Evolutionary conservation across 2,329 filamentous ascomycete species (phyloP).

Genomic region (Fusarium nodosum): DNA sequence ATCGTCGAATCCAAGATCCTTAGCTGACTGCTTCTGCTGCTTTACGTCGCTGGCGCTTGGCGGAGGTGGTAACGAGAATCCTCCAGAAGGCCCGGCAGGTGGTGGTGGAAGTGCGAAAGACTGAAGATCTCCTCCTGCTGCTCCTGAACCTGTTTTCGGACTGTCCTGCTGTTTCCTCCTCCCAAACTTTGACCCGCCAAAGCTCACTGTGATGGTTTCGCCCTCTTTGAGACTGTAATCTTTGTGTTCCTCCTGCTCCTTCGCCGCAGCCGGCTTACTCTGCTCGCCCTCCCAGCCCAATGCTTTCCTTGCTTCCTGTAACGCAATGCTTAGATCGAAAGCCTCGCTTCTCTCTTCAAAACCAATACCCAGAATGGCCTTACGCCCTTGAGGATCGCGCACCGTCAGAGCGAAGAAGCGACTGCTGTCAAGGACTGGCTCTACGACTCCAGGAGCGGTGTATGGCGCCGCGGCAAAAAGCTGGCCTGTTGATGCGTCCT

Average conservation of each 20-base stretch:
- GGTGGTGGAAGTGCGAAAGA: slow-evolving; percentile 83
- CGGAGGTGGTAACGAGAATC: slow-evolving; percentile 74
- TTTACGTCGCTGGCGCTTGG: slow-evolving; percentile 73
- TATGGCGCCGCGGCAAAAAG: slow-evolving; percentile 90
- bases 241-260: slow-evolving; percentile 56
- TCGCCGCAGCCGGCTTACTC: slow-evolving; percentile 55
- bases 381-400: slow-evolving; percentile 79
- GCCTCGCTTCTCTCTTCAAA: slow-evolving; percentile 90
- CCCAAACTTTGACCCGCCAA: slow-evolving; percentile 69
- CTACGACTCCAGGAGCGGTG: slow-evolving; percentile 73
- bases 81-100: slow-evolving; percentile 62
- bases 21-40: slow-evolving; percentile 66
- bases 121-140: slow-evolving; percentile 54
- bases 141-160: slow-evolving; percentile 32
- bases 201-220: slow-evolving; percentile 87
- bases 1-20: slow-evolving; percentile 86
- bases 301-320: slow-evolving; percentile 82
- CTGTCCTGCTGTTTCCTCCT: slow-evolving; percentile 59
- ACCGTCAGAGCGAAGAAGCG: slow-evolving; percentile 89
- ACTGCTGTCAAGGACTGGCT: slow-evolving; percentile 82
- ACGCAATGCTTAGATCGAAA: slow-evolving; percentile 84
- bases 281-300: slow-evolving; percentile 69
- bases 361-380: slow-evolving; percentile 84
- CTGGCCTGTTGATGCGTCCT: slow-evolving; percentile 78
- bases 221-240: slow-evolving; percentile 91